Percentiles rank a stretch among this genome's conserved stretches.
Evolutionary conservation across 352 stramenopile species (phyloP).

Genomic region (Plasmopara viticola): DNA sequence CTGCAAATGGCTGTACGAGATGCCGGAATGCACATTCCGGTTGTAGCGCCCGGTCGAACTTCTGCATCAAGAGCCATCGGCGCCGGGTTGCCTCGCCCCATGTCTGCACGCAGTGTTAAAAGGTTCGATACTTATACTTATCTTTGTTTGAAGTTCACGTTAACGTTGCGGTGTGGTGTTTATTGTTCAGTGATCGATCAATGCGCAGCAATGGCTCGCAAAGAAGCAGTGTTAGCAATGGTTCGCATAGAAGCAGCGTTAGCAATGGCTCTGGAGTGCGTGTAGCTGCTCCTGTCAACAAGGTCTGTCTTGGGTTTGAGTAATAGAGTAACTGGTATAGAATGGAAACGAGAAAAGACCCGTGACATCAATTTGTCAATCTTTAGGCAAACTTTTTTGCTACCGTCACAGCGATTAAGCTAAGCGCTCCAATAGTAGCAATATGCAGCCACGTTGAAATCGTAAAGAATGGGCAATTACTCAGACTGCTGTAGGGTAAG

Average conservation of each 20-base stretch:
- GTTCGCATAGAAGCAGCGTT: conserved; percentile 39
- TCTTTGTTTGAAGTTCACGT: background rate
- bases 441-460: conserved; percentile 74
- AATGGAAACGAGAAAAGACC: too few species aligned
- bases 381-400: conserved; percentile 55
- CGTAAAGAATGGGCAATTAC: conserved; percentile 71
- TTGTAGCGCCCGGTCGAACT: conserved; percentile 59
- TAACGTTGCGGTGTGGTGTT: conserved; percentile 5
- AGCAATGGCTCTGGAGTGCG: conserved; percentile 43
- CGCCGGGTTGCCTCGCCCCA: conserved; percentile 35
- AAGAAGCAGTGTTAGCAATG: conserved; percentile 44
- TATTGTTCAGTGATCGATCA: conserved; percentile 37
- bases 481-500: conserved; percentile 67
- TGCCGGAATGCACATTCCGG: conserved; percentile 72
- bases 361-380: background rate
- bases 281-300: conserved; percentile 54
- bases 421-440: conserved; percentile 47
- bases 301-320: conserved; percentile 56
- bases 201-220: conserved; percentile 48
- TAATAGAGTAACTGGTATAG: background rate
- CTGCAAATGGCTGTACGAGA: conserved; percentile 67
- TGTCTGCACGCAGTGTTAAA: conserved; percentile 65
- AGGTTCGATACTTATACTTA: conserved; percentile 30
- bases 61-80: conserved; percentile 39
- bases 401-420: conserved; percentile 36